Evolutionary conservation across 2,329 filamentous ascomycete genomes (phyloP).

Genomic region (Colletotrichum musae): DNA sequence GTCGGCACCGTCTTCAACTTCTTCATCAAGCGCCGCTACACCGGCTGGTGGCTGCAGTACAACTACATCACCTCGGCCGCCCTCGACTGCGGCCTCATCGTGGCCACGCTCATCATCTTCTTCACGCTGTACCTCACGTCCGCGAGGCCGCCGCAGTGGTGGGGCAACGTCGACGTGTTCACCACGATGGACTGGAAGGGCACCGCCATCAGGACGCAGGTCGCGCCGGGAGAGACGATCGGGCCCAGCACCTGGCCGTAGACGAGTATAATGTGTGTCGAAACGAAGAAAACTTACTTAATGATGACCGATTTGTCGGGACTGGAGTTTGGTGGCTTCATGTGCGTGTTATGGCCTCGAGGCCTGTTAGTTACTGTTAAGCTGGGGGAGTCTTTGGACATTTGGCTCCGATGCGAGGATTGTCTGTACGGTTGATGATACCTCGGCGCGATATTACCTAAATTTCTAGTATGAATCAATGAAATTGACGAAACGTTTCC

Average conservation of each 20-base stretch:
- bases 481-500: neutral
- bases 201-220: constrained; percentile 58
- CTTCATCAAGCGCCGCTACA: constrained; percentile 74
- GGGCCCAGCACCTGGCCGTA: constrained; percentile 65
- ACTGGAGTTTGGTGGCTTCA: constrained; percentile 35
- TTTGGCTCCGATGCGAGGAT: constrained; percentile 25
- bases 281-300: constrained; percentile 8
- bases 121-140: constrained; percentile 75
- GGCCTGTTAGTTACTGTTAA: neutral
- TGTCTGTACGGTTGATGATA: constrained; percentile 37
- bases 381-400: constrained; percentile 28
- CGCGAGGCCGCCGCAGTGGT: constrained; percentile 71
- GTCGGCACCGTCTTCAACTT: constrained; percentile 80
- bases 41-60: constrained; percentile 83
- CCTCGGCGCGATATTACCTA: constrained; percentile 28
- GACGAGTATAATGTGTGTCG: constrained; percentile 18
- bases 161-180: constrained; percentile 67
- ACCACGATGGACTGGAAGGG: constrained; percentile 62
- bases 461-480: constrained; percentile 32
- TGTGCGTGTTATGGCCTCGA: constrained; percentile 17
- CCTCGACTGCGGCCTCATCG: constrained; percentile 76
- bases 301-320: constrained; percentile 21
- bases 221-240: constrained; percentile 63
- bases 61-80: constrained; percentile 83
- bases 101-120: constrained; percentile 79